Conservation (phyloP, 345 rosid genomes). For the Erucastrum elatum region DNA sequence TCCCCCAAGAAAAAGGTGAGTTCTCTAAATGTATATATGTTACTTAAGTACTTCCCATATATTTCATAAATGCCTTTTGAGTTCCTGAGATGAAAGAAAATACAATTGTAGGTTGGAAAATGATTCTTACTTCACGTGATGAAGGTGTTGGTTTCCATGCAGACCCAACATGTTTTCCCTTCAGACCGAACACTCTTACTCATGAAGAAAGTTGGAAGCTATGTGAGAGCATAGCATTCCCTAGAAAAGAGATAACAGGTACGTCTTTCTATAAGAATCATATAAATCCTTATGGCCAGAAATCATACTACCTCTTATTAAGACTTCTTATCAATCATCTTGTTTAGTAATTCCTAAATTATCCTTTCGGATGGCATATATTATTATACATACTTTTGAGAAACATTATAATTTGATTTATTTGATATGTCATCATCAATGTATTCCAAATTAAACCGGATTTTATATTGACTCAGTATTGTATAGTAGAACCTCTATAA, state of each 20-base stretch:
- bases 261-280: background rate
- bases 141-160: slow-evolving; percentile 37
- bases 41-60: background rate
- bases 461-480: no score
- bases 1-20: background rate
- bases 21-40: background rate
- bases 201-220: slow-evolving; percentile 45
- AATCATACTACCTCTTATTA: no score
- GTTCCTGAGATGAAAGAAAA: background rate
- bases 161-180: slow-evolving; percentile 15
- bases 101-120: slow-evolving; percentile 33
- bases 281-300: no score
- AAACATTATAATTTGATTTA: no score
- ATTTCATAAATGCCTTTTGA: background rate
- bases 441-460: no score
- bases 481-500: no score
- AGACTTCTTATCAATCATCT: background rate
- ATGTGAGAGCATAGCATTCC: slow-evolving; percentile 36
- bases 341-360: background rate
- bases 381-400: no score
- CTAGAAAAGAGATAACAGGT: slow-evolving; percentile 30
- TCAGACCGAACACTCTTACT: slow-evolving; percentile 23
- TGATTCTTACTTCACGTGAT: slow-evolving; percentile 51
- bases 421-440: no score
- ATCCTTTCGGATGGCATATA: background rate